These are phyloP conservation scores for Paramecium sexaurelia DNA, from an alignment of 73 alveolate species.

Conservation along the genomic window DNA sequence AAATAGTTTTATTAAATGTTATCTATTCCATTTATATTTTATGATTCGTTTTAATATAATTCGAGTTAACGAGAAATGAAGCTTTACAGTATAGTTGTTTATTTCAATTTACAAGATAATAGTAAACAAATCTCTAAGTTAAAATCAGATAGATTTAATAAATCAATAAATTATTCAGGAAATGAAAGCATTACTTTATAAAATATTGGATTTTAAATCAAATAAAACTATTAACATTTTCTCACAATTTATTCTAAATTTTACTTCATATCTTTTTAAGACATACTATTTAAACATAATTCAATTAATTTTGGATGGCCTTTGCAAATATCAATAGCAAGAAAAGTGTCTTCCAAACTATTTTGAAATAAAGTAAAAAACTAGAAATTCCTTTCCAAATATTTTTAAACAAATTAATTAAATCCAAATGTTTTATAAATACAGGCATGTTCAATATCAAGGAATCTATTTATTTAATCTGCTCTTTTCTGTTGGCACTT, in stretches of 20 bases:
- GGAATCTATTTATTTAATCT: background rate
- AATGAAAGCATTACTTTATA: background rate
- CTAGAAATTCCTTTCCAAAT: background rate
- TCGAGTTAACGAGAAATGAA: background rate
- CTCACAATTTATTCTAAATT: background rate
- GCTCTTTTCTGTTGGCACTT: background rate
- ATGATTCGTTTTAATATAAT: background rate
- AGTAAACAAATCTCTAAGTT: background rate
- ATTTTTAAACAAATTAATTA: background rate
- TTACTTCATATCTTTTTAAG: background rate
- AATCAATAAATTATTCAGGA: background rate
- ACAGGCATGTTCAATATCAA: background rate
- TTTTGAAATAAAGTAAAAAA: background rate
- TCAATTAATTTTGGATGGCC: background rate
- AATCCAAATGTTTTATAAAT: background rate
- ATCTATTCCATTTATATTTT: background rate
- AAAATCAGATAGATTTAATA: background rate
- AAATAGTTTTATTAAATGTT: background rate
- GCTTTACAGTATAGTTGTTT: background rate
- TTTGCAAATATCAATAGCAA: background rate
- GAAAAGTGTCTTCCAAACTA: background rate
- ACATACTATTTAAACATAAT: background rate
- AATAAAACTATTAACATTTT: background rate
- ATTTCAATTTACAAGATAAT: background rate
- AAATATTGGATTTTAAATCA: background rate